Evolutionary conservation across 768 basidiomycete species (phyloP).

Genomic region (Wakefieldia striispora): DNA sequence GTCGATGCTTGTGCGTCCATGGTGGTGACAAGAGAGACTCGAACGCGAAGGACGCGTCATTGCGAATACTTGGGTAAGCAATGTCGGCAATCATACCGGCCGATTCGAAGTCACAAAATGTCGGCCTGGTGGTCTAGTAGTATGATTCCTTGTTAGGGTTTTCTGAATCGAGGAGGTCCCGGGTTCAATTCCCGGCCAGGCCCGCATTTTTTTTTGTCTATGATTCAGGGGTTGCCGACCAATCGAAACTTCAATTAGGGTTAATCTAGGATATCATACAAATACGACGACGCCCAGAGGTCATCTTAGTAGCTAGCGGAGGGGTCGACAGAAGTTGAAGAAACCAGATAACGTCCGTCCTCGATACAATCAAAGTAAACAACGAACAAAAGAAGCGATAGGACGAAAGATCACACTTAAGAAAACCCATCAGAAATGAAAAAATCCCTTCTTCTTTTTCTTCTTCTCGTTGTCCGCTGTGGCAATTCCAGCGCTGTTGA

Average conservation of each 20-base stretch:
- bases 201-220: conserved; percentile 28
- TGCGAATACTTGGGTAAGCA: neutral
- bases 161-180: conserved; percentile 52
- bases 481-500: conserved; percentile 35
- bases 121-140: conserved; percentile 53
- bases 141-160: conserved; percentile 54
- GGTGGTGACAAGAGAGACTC: conserved; percentile 6
- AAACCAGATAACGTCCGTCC: neutral
- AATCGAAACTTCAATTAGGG: conserved; percentile 8
- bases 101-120: fast-evolving
- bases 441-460: conserved; percentile 74
- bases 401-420: neutral
- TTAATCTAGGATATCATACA: conserved; percentile 11
- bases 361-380: neutral
- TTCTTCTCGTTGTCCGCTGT: conserved; percentile 56
- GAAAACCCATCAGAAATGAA: conserved; percentile 49
- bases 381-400: neutral
- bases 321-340: neutral
- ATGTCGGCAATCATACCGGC: neutral
- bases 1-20: conserved; percentile 40
- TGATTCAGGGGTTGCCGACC: neutral
- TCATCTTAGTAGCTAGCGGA: conserved; percentile 3
- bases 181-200: conserved; percentile 61
- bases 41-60: conserved; percentile 30
- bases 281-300: neutral